These are phyloP conservation scores for Cucurbita ficifolia DNA, from an alignment of 306 rosid species.

Conservation along the genomic window DNA sequence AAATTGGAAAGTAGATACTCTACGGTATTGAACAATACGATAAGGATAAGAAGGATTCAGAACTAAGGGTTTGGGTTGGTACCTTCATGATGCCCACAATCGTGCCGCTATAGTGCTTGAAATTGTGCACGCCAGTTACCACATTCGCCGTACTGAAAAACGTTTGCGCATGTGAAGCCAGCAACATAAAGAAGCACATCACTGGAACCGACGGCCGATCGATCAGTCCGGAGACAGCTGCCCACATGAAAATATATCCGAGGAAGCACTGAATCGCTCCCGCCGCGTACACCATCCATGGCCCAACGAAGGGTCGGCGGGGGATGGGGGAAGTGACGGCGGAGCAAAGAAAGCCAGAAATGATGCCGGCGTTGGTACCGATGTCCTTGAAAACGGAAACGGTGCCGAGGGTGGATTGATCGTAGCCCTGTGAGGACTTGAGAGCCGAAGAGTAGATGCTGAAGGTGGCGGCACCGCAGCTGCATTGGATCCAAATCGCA, in stretches of 20 bases:
- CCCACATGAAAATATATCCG: conserved; percentile 66
- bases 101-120: conserved; percentile 55
- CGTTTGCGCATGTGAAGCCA: conserved; percentile 62
- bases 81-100: conserved; percentile 87
- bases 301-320: conserved; percentile 21
- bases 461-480: conserved; percentile 77
- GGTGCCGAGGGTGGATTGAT: conserved; percentile 81
- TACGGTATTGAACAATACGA: neutral
- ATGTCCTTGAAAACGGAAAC: conserved; percentile 91
- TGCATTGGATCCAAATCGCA: conserved; percentile 70
- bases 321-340: conserved; percentile 24
- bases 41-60: neutral
- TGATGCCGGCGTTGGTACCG: conserved; percentile 69
- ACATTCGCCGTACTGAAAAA: conserved; percentile 64
- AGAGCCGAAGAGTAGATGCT: conserved; percentile 62
- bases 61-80: neutral
- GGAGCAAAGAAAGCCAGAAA: conserved; percentile 69
- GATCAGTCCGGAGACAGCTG: conserved; percentile 50
- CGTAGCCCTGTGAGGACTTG: conserved; percentile 59
- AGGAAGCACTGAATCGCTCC: conserved; percentile 50
- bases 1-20: too few species aligned
- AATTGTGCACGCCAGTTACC: conserved; percentile 55
- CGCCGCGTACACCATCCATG: conserved; percentile 47
- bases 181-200: conserved; percentile 54
- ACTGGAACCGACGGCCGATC: conserved; percentile 42